A percentile compares a stretch with the other conserved stretches of the same genome.
These are phyloP conservation scores for Carex parvula DNA, from an alignment of 176 grass and related monocot genomes.

Conservation along the genomic window DNA sequence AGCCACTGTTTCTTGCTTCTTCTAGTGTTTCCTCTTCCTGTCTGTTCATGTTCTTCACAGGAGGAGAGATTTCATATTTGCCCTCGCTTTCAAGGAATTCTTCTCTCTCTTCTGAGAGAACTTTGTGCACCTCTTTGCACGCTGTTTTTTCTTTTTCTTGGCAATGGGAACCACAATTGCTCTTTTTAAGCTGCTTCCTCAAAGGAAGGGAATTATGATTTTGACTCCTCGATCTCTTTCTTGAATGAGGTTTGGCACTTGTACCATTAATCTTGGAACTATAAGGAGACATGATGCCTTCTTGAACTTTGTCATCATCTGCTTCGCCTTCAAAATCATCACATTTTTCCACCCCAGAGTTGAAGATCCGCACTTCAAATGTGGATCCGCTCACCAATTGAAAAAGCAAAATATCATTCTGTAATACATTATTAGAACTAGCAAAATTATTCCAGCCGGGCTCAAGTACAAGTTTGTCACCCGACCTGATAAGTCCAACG, in stretches of 20 bases:
- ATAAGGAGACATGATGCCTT: no score
- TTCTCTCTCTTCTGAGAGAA: neutral
- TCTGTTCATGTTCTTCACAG: neutral
- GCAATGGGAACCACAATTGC: neutral
- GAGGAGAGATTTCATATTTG: neutral
- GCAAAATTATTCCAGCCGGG: conserved; percentile 39
- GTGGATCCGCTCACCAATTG: conserved; percentile 29
- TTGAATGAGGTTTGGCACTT: no score
- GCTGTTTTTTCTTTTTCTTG: neutral
- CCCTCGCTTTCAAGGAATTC: neutral
- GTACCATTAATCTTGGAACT: no score
- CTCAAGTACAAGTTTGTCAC: conserved; percentile 20
- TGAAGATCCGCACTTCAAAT: conserved; percentile 37
- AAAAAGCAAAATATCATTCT: conserved; percentile 37
- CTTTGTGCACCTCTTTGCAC: neutral
- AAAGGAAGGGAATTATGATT: no score
- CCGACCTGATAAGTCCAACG: conserved; percentile 11
- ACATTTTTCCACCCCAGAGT: conserved; percentile 30
- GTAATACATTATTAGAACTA: conserved; percentile 19
- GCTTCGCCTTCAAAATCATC: neutral
- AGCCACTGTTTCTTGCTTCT: neutral
- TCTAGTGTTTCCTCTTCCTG: neutral
- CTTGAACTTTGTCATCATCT: neutral
- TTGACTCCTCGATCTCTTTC: no score
- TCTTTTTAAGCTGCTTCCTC: no score